phyloP scores from a whole-genome alignment of 495 filamentous ascomycete genomes.

The Daldinia vernicosa region DNA sequence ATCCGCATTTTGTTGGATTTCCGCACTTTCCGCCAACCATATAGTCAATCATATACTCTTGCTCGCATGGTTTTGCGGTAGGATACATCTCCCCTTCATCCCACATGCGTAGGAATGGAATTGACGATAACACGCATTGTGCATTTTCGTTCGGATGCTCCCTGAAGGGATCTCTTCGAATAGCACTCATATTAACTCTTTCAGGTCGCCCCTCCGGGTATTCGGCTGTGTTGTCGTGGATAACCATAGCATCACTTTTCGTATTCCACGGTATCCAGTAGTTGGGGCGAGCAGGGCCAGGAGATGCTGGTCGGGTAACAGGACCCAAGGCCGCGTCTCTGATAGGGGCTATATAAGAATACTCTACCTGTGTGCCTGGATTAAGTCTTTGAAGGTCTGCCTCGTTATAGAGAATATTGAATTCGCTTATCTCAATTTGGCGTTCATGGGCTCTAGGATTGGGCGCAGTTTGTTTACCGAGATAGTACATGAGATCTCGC shows the following conservation, averaged over 20 bases:
- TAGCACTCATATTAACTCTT: neutral
- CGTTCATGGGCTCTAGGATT: neutral
- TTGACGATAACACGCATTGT: neutral
- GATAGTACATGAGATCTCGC: conserved; percentile 2
- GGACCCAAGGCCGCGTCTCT: neutral
- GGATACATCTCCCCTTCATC: neutral
- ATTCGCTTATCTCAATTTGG: neutral
- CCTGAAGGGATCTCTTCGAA: conserved; percentile 10
- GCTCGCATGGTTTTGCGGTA: neutral
- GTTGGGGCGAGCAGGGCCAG: conserved; percentile 4
- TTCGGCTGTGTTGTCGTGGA: neutral
- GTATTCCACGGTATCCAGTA: conserved; percentile 11
- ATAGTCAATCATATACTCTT: neutral
- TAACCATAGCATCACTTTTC: neutral
- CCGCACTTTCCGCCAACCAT: neutral
- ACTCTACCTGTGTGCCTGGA: neutral
- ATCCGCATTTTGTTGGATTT: neutral
- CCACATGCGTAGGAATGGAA: conserved; percentile 8
- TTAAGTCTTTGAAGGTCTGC: neutral
- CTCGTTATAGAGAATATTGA: neutral
- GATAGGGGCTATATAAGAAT: neutral
- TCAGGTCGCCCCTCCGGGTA: neutral
- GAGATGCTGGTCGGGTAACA: conserved; percentile 1
- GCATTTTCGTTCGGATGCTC: conserved; percentile 8
- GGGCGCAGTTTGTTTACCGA: neutral